Conservation (phyloP, 2,329 filamentous ascomycete species). For the Curvularia hawaiiensis region DNA sequence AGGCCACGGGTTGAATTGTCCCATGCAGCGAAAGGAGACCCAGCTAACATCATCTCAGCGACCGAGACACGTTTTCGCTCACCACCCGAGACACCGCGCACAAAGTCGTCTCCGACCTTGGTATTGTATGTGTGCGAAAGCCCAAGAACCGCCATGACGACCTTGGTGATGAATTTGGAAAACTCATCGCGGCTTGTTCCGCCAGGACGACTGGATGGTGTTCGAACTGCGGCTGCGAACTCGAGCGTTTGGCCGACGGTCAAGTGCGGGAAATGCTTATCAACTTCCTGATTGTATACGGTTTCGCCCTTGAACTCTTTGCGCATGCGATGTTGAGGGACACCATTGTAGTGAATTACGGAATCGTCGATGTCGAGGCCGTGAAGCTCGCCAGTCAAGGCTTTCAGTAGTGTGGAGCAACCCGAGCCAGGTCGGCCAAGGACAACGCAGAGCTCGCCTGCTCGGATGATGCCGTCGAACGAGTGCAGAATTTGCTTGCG, state of each 20-base stretch:
- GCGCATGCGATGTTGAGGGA: conserved; percentile 49
- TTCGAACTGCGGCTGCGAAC: conserved; percentile 60
- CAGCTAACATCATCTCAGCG: conserved; percentile 56
- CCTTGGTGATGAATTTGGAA: conserved; percentile 53
- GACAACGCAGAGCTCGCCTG: conserved; percentile 56
- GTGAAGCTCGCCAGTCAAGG: conserved; percentile 64
- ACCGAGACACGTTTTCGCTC: conserved; percentile 67
- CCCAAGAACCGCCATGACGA: conserved; percentile 61
- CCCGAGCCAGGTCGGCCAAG: conserved; percentile 60
- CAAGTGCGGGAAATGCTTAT: conserved; percentile 62
- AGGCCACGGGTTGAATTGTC: conserved; percentile 53
- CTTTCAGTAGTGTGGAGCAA: conserved; percentile 68
- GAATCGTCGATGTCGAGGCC: conserved; percentile 62
- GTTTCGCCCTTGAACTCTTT: conserved; percentile 55
- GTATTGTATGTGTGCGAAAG: conserved; percentile 62
- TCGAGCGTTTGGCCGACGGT: conserved; percentile 63
- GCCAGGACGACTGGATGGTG: conserved; percentile 50
- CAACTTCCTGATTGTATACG: conserved; percentile 55
- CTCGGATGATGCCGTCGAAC: conserved; percentile 59
- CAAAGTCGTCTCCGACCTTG: conserved; percentile 62
- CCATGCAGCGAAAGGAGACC: conserved; percentile 50
- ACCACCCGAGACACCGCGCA: conserved; percentile 66
- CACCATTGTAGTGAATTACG: conserved; percentile 66
- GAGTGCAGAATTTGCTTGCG: conserved; percentile 62
- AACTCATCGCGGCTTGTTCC: conserved; percentile 51